Base-by-base conservation (phyloP, 495 filamentous ascomycete genomes). In the Xylaria sp. region DNA sequence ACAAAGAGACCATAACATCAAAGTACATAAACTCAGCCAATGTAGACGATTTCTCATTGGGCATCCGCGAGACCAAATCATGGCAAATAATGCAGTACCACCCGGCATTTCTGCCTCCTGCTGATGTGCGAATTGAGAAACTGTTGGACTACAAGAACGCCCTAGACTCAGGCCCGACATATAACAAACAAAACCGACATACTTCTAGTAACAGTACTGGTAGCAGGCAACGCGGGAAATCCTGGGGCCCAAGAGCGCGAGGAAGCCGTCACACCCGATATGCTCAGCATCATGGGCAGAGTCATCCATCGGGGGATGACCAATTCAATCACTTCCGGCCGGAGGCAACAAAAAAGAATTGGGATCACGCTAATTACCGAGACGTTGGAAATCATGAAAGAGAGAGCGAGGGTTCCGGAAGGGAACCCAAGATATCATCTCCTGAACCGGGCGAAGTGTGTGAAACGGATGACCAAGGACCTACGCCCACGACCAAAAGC, bases 21-120 rank as follows among this genome's bases (percentile, higher is more conserved):
- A 75, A 77, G 64, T 88, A 81, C 74, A 82, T 86, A 69, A 81
- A 77, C 17, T 78, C 81, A n/a, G 75, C 80, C 17, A 85, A 87
- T 70, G 41, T 81, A 8, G 77, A 83, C 48, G 84, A 84, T 21
- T 87, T 84, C 65, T 72, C 71, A 3, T 67, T 73, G 57, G 79
- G 78, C 31, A 80, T 88, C 65, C 81, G 85, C 31, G 77, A 81
- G 24, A 80, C 78, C 29, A 66, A 77, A 17, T 71, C 77, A 50
- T 89, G 87, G 87, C 71, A 75, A 26, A 71, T 71, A 24, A 67
- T 85, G 48, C 77, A 84, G 52, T 61, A 83, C 43, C 86, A 89
- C 71, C 87, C 87, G 0, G 73, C 77, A 2, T 88, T 88, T 71
- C 48, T 78, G 55, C 69, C 74, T 41, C 70, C 70, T 5, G 41